Conservation (phyloP, 192 early-diverging fungal genomes). For the Gonapodya sp. region DNA sequence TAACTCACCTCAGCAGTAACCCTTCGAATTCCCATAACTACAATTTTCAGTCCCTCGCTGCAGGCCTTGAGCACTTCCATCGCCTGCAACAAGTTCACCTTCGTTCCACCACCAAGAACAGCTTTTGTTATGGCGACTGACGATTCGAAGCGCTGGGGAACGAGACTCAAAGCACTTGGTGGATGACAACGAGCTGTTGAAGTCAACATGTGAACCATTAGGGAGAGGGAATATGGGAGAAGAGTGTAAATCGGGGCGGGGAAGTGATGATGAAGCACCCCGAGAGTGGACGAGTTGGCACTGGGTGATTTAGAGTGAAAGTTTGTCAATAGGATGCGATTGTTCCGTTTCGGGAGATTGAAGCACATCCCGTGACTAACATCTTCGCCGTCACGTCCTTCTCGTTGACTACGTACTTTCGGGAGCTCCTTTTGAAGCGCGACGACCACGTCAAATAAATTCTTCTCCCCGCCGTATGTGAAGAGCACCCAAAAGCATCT, state of each 20-base stretch:
- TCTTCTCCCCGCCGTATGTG: constrained; percentile 61
- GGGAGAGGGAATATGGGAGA: not conserved
- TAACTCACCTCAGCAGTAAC: constrained; percentile 65
- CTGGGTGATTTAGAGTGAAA: not conserved
- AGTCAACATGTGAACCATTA: not conserved
- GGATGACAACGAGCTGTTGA: constrained; percentile 42
- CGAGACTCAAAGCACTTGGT: not conserved
- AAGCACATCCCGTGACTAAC: constrained; percentile 31
- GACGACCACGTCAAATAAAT: constrained; percentile 67
- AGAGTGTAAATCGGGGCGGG: not conserved
- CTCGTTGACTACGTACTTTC: constrained; percentile 44
- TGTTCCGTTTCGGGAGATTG: not conserved
- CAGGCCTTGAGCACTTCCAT: not conserved
- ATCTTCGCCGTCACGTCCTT: constrained; percentile 52
- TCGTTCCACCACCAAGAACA: not conserved
- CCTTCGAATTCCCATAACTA: constrained; percentile 34
- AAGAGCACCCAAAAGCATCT: constrained; percentile 61
- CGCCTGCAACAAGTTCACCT: not conserved
- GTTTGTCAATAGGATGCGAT: constrained; percentile 7
- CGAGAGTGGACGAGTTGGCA: not conserved
- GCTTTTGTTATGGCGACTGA: not conserved
- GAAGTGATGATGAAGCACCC: not conserved
- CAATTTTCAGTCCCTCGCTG: not conserved
- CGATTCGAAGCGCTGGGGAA: not conserved
- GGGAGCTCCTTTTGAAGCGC: constrained; percentile 45